A percentile compares a stretch with the other conserved stretches of the same genome.
These are phyloP conservation scores for Schizonepeta tenuifolia DNA, from an alignment of 257 asterid genomes.

Conservation along the genomic window DNA sequence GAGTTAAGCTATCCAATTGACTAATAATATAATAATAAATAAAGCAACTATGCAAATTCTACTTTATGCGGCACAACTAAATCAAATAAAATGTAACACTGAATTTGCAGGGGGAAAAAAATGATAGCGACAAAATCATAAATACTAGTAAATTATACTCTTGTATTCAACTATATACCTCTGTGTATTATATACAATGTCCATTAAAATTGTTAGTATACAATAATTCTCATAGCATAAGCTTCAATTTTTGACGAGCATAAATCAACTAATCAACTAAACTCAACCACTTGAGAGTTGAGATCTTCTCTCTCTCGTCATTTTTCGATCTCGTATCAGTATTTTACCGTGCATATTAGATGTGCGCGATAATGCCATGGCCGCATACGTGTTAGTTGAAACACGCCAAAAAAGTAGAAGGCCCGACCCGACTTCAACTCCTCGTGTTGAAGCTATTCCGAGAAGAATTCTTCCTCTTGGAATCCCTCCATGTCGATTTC, in stretches of 20 bases:
- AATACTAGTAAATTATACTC: no score
- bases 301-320: not conserved
- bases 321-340: not conserved
- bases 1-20: no score
- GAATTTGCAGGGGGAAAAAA: no score
- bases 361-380: not conserved
- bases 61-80: no score
- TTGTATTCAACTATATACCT: no score
- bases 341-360: not conserved
- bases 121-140: no score
- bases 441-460: slow-evolving; percentile 32
- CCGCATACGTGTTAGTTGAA: not conserved
- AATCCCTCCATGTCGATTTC: no score
- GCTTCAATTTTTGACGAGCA: not conserved
- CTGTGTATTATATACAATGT: no score
- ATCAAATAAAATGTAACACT: no score
- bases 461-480: slow-evolving; percentile 22
- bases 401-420: not conserved
- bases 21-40: no score
- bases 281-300: not conserved
- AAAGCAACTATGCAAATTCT: no score
- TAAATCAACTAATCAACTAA: not conserved
- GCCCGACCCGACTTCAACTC: slow-evolving; percentile 9
- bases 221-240: not conserved
- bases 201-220: no score